Evolutionary conservation across 176 grass and related monocot genomes (phyloP), one percentile per base, ranked within the genome.

Genomic region (Pharus latifolius): DNA sequence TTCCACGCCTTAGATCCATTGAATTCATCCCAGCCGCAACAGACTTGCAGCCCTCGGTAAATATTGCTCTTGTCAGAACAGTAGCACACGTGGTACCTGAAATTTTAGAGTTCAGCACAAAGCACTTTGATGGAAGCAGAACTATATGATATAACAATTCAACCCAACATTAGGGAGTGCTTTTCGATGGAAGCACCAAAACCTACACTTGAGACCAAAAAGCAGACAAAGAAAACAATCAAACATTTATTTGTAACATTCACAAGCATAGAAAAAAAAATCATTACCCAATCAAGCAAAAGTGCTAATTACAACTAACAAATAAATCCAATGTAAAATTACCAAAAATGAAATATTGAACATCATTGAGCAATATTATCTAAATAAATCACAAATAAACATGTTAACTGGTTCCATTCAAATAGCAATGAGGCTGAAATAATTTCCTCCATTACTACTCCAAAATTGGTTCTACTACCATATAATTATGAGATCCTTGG

Each of bases 1-100:
- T 98, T 29, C 94, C 94, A 72, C 94, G 84, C 41, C 94, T 98
- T 78, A 98, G 53, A 83, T 98, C 94, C 94, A 98, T 98, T 33
- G 94, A 83, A 45, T 93, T 98, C 94, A 93, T 98, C 62, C 89
- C 94, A 83, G 94, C 94, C 1, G 94, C 94, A 15, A 93, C 89
- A 28, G 94, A 98, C 76, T 98, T 98, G 72, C 94, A 93, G 3
- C 94, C 94, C 83, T 98, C 94, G 2, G 75, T 30, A 62, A 98
- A 98, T 69, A 98, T 98, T 53, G 94, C 89, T 77, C 83, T 92
- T 44, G 94, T 98, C 77, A 98, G 88, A 78, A 98, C 84, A 73
- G 93, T 97, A 28, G 93, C 93, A 63, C 93, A 97, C 9, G 93
- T 97, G 42, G 93, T 97, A 82, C 93, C 93, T 97, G 80, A 59